Conservation (phyloP, 164 flowering plant species). For the Magnolia sinica region DNA sequence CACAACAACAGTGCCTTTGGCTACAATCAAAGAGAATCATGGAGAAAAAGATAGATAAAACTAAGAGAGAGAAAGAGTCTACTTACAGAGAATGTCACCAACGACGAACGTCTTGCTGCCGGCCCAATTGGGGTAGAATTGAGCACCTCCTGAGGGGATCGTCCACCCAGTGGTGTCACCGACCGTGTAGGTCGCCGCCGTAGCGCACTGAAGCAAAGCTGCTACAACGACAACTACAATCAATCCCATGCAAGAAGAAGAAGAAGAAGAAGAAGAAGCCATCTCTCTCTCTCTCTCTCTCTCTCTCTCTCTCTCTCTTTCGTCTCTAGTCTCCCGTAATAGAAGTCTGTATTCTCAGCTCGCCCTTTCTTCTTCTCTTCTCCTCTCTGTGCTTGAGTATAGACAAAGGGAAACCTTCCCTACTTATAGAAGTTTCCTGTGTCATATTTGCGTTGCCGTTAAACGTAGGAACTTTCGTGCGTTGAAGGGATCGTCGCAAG, state of each 20-base stretch:
- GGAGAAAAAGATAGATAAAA: not conserved
- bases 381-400: not conserved
- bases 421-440: not conserved
- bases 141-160: constrained; percentile 5
- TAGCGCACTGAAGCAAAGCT: constrained; percentile 11
- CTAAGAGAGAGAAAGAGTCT: too few species aligned
- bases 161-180: constrained; percentile 18
- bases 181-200: constrained; percentile 10
- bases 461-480: too few species aligned
- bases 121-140: constrained; percentile 19
- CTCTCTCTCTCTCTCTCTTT: not conserved
- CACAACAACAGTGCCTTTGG: not conserved
- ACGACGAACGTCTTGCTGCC: constrained; percentile 8
- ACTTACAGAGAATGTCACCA: constrained; percentile 28
- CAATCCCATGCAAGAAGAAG: constrained; percentile 9
- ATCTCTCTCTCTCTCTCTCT: constrained; percentile 5
- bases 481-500: too few species aligned
- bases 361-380: not conserved
- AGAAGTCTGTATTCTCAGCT: constrained; percentile 14
- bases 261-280: constrained; percentile 8
- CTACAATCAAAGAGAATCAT: not conserved
- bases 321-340: not conserved
- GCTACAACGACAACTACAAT: constrained; percentile 7
- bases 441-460: too few species aligned
- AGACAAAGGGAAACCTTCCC: not conserved